Evolutionary conservation across 768 basidiomycete genomes (phyloP).

Genomic region (Cubamyces lactineus): DNA sequence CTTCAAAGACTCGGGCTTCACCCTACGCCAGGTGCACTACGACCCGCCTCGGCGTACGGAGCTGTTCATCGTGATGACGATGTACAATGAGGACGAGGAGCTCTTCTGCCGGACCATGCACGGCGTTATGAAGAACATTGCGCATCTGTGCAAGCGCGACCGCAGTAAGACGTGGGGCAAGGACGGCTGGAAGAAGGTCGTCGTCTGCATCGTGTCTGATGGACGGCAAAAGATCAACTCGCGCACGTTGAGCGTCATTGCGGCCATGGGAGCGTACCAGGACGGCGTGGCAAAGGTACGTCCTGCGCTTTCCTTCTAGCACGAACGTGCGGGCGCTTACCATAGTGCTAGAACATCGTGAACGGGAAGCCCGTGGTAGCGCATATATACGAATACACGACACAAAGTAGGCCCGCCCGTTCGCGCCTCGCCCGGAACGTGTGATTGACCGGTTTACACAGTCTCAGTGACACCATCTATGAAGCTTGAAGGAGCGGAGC

Average conservation of each 20-base stretch:
- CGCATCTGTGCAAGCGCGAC: conserved; percentile 83
- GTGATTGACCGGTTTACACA: conserved; percentile 35
- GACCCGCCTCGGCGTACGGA: conserved; percentile 91
- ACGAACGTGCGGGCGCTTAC: background rate
- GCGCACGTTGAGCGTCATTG: conserved; percentile 82
- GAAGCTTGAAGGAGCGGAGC: conserved; percentile 80
- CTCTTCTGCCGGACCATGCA: conserved; percentile 94
- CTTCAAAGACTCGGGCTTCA: conserved; percentile 81
- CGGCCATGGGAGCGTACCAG: conserved; percentile 93
- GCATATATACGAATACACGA: conserved; percentile 94
- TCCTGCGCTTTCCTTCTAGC: background rate
- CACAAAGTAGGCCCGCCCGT: conserved; percentile 63
- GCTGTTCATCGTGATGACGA: conserved; percentile 96
- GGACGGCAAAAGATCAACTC: conserved; percentile 86
- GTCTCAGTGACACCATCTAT: conserved; percentile 82
- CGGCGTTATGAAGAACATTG: conserved; percentile 93
- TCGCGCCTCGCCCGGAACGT: background rate
- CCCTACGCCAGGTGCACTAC: conserved; percentile 88
- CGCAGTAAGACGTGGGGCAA: conserved; percentile 95
- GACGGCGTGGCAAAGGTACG: conserved; percentile 88
- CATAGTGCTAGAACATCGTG: conserved; percentile 58
- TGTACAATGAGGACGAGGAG: conserved; percentile 95
- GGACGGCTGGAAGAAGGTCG: conserved; percentile 98
- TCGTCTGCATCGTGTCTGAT: conserved; percentile 90
- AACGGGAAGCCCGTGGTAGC: conserved; percentile 83